Percentiles rank a stretch among this genome's conserved stretches.
phyloP scores from a whole-genome alignment of 768 basidiomycete genomes.

The Boletus speciosus region DNA sequence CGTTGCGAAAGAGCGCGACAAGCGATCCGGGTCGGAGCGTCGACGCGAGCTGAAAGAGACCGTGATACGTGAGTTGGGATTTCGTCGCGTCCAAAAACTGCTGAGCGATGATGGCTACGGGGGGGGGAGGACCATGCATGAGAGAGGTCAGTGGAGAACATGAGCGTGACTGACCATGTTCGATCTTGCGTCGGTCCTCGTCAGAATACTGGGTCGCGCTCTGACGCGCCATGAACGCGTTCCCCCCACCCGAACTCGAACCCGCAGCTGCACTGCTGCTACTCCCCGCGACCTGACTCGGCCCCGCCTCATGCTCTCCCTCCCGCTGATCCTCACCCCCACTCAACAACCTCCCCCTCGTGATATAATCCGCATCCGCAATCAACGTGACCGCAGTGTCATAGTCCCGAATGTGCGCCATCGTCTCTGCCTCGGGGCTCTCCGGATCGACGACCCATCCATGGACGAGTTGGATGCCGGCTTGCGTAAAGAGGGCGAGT shows the following conservation, averaged over 20 bases:
- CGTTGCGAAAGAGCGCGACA: conserved; percentile 88
- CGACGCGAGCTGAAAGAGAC: conserved; percentile 73
- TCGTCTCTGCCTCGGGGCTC: conserved; percentile 52
- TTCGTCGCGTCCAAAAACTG: conserved; percentile 66
- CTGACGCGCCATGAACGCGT: not conserved
- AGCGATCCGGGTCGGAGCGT: conserved; percentile 49
- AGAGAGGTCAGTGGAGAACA: not conserved
- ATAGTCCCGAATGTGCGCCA: conserved; percentile 60
- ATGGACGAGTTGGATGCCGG: conserved; percentile 77
- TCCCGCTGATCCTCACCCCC: not conserved
- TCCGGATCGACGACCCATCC: conserved; percentile 62
- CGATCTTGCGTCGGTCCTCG: conserved; percentile 60
- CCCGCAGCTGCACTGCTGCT: not conserved
- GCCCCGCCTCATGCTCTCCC: conserved; percentile 9
- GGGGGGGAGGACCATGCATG: not conserved
- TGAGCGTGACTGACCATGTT: conserved; percentile 53
- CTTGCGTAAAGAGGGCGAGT: conserved; percentile 80
- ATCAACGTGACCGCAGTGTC: conserved; percentile 72
- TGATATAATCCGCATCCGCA: conserved; percentile 75
- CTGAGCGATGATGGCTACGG: conserved; percentile 61
- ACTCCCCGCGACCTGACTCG: conserved; percentile 2
- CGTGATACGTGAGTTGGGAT: conserved; percentile 86
- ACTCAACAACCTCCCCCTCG: conserved; percentile 55
- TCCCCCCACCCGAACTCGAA: conserved; percentile 1
- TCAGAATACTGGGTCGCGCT: conserved; percentile 38